Base-by-base conservation (phyloP, 441 rosid species). In the Pelargonium australe region DNA sequence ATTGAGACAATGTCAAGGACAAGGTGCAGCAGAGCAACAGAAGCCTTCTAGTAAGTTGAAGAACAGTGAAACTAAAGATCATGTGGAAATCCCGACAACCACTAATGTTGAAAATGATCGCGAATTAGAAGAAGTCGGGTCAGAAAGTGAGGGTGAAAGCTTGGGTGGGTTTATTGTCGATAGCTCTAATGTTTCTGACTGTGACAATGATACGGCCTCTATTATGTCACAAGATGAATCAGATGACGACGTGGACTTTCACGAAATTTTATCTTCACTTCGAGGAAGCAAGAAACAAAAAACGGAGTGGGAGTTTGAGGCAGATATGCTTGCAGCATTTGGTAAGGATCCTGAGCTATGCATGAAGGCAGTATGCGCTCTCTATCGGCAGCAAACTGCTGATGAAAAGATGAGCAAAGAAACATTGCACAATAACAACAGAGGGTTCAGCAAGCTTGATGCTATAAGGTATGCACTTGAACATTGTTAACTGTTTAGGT, bases 291-390 rank as follows among this genome's bases (percentile, higher is more conserved):
- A 87, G 79, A 81, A 75, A 66, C 64, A 13, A 1, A 80, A 74
- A 23, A 65, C n/a, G 9, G 80, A 75, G 72, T 87, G 94, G 96
- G 78, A 81, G 58, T 81, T 73, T 37, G 84, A 86, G 75, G 89
- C 80, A 43, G 90, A 89, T 41, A 84, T 91, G 92, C 89, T 85
- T 11, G 80, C 96, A 12, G 90, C 76, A 69, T 85, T 92, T 28
- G 91, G 84, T 40, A 88, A 89, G 81, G 88, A 85, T 67, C 78
- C 71, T 0, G 84, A 84, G 74, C 81, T 88, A n/a, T 92, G 97
- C 79, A 87, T 89, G 93, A 88, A 76, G 73, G 96, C 95, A 58
- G 96, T 88, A 17, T 88, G 95, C 64, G 91, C 88, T 63, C 78
- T 89, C n/a, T 87, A 86, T 70, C 72, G 90, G 61, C 84, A 83